Percentiles rank a stretch among this genome's conserved stretches.
Conservation (phyloP, 768 basidiomycete genomes). For the Panaeolus papilionaceus region DNA sequence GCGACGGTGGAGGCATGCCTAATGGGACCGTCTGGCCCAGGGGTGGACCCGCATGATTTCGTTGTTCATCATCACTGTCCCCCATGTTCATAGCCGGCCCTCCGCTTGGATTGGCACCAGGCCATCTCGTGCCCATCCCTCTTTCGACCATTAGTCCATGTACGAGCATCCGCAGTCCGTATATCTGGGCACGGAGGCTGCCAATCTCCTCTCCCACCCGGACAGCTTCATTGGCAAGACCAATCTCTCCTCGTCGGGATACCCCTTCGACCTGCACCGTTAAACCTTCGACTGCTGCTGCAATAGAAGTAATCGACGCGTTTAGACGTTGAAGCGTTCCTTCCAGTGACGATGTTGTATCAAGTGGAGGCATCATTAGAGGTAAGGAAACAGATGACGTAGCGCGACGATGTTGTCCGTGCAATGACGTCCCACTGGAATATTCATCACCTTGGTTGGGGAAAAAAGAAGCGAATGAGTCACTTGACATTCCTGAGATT, state of each 20-base stretch:
- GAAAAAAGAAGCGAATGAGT: constrained; percentile 2
- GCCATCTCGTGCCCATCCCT: constrained; percentile 23
- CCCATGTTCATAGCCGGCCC: background rate
- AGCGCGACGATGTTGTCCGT: constrained; percentile 14
- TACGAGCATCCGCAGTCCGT: constrained; percentile 84
- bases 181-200: constrained; percentile 69
- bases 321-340: background rate
- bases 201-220: constrained; percentile 77
- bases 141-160: constrained; percentile 81
- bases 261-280: constrained; percentile 44
- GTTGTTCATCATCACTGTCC: background rate
- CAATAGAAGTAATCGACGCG: background rate
- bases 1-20: constrained; percentile 2
- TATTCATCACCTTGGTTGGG: constrained; percentile 4
- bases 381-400: constrained; percentile 4
- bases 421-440: constrained; percentile 12
- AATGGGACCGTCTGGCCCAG: background rate
- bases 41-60: background rate
- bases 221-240: constrained; percentile 72
- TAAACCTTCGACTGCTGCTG: constrained; percentile 35
- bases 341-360: background rate
- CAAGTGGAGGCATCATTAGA: constrained; percentile 3
- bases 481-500: background rate
- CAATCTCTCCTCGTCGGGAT: constrained; percentile 67
- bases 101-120: background rate